phyloP scores from a whole-genome alignment of 2,329 filamentous ascomycete genomes.

The Fusarium pseudocircinatum region DNA sequence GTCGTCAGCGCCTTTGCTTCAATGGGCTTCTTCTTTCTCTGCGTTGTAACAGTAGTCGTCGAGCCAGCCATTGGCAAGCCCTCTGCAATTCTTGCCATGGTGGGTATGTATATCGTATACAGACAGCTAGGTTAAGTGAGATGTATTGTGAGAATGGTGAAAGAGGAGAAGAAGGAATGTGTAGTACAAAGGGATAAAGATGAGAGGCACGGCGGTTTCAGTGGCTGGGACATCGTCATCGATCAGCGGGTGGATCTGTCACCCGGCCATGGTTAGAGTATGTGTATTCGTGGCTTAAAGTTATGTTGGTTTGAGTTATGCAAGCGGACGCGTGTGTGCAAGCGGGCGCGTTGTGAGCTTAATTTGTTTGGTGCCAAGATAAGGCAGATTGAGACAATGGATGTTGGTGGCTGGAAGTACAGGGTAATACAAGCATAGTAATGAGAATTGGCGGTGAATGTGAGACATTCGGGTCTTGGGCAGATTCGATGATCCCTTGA shows the following conservation, averaged over 20 bases:
- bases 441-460: not conserved
- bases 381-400: not conserved
- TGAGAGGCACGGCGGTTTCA: not conserved
- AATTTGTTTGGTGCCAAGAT: not conserved
- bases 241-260: not conserved
- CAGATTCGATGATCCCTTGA: not conserved
- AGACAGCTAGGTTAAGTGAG: too few relatives aligned
- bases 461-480: not conserved
- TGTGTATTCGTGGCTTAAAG: not conserved
- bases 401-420: not conserved
- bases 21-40: not conserved
- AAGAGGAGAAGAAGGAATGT: not conserved
- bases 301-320: not conserved
- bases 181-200: conserved; percentile 5
- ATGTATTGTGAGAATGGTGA: too few relatives aligned
- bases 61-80: conserved; percentile 1
- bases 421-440: not conserved
- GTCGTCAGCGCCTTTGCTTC: not conserved
- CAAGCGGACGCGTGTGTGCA: not conserved
- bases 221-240: conserved; percentile 15
- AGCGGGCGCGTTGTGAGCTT: not conserved
- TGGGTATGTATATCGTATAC: too few relatives aligned
- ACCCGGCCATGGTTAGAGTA: not conserved
- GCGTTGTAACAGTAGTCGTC: not conserved
- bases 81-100: conserved; percentile 4